A percentile compares a stretch with the other conserved stretches of the same genome.
Evolutionary conservation across 495 filamentous ascomycete genomes (phyloP).

Genomic region (Neurospora hispaniola): DNA sequence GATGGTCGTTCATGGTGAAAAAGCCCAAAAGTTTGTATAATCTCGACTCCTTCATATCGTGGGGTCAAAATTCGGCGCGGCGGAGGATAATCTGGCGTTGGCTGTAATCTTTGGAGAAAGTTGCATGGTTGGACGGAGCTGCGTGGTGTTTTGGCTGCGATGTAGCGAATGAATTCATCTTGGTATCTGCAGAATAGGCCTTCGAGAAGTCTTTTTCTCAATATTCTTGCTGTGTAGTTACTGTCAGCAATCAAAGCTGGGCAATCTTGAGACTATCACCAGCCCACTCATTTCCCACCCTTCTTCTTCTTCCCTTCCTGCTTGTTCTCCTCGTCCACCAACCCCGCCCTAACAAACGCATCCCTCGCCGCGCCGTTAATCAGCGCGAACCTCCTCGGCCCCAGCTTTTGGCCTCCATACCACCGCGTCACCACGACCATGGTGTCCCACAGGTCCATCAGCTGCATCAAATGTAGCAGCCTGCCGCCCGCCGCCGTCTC

Average conservation of each 20-base stretch:
- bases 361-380: slow-evolving; percentile 83
- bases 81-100: neutral
- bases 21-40: neutral
- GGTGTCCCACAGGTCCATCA: slow-evolving; percentile 88
- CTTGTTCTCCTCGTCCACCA: slow-evolving; percentile 38
- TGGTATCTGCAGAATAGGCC: neutral
- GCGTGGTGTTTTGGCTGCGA: neutral
- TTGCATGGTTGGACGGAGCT: neutral
- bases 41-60: neutral
- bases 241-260: neutral
- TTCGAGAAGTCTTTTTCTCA: too few relatives aligned
- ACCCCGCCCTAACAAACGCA: slow-evolving; percentile 69
- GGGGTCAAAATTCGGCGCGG: neutral
- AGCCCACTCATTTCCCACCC: slow-evolving; percentile 14
- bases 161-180: neutral
- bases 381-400: slow-evolving; percentile 77
- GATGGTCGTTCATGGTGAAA: neutral
- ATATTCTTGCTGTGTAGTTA: neutral
- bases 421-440: slow-evolving; percentile 92
- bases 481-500: slow-evolving; percentile 88
- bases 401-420: slow-evolving; percentile 86
- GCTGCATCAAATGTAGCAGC: slow-evolving; percentile 77
- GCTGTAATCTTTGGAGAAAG: neutral
- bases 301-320: slow-evolving; percentile 48
- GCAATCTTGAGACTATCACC: neutral